These are phyloP conservation scores for Colletotrichum tropicicola DNA, from an alignment of 2,329 filamentous ascomycete genomes.

Conservation along the genomic window DNA sequence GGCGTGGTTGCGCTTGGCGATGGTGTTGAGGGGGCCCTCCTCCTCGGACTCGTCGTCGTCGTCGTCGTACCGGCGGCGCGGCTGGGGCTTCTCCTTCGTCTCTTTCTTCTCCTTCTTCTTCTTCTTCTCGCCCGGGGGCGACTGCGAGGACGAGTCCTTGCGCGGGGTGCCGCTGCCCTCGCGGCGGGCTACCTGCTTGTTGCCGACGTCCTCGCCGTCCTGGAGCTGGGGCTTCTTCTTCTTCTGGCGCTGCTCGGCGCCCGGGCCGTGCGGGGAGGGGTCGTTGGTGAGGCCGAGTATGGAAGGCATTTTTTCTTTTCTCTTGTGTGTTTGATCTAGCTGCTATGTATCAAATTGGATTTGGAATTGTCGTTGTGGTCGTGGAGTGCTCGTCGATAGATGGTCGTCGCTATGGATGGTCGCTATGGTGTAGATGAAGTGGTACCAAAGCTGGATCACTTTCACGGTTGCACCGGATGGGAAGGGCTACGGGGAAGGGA, in stretches of 20 bases:
- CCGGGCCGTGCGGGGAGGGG: constrained; percentile 30
- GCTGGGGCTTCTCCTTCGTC: constrained; percentile 8
- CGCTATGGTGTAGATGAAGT: background rate
- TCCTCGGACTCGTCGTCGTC: constrained; percentile 24
- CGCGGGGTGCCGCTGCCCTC: too few relatives aligned
- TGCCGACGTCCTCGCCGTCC: constrained; percentile 6
- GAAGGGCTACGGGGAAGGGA: too few relatives aligned
- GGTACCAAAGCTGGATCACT: too few relatives aligned
- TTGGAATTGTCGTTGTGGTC: too few relatives aligned
- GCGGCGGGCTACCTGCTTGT: constrained; percentile 26
- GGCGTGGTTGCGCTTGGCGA: constrained; percentile 47
- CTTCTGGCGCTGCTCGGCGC: constrained; percentile 22
- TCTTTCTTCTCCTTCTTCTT: constrained; percentile 18
- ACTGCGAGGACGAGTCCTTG: constrained; percentile 20
- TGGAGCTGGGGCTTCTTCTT: constrained; percentile 25
- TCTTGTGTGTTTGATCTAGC: background rate
- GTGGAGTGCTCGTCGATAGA: background rate
- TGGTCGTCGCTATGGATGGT: background rate
- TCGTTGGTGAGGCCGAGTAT: constrained; percentile 43
- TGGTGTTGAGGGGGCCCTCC: constrained; percentile 38
- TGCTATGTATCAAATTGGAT: too few relatives aligned
- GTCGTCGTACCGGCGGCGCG: constrained; percentile 3
- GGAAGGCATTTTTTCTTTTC: constrained; percentile 38
- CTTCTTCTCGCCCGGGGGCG: constrained; percentile 11
- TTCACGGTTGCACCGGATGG: too few relatives aligned